phyloP scores from a whole-genome alignment of 2,329 filamentous ascomycete species.

The Fusarium veterinarium region DNA sequence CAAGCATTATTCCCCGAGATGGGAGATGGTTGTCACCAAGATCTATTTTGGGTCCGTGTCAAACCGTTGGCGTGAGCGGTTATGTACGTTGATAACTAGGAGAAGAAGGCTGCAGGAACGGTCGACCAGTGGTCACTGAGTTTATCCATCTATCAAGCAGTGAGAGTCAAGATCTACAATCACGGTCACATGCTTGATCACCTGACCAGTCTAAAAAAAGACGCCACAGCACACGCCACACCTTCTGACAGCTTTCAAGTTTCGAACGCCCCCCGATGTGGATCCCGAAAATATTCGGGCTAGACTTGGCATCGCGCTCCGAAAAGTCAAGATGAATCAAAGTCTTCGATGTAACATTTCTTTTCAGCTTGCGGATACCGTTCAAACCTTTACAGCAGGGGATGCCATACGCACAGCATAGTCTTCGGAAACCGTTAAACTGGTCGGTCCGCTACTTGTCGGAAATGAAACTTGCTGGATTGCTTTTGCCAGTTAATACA shows the following conservation, averaged over 20 bases:
- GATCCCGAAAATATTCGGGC: constrained; percentile 42
- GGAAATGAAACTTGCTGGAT: constrained; percentile 40
- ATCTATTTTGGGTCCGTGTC: constrained; percentile 33
- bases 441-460: constrained; percentile 26
- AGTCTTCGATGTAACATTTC: constrained; percentile 36
- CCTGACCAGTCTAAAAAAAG: neutral
- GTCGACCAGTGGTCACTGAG: neutral
- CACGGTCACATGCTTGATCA: constrained; percentile 21
- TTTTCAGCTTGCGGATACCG: constrained; percentile 44
- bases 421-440: constrained; percentile 4
- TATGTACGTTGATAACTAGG: constrained; percentile 28
- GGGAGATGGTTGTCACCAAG: constrained; percentile 21
- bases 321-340: constrained; percentile 31
- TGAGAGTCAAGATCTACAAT: neutral
- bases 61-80: constrained; percentile 35
- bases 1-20: neutral
- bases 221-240: constrained; percentile 19
- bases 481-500: constrained; percentile 37
- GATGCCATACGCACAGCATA: neutral
- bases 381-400: constrained; percentile 16
- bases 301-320: constrained; percentile 24
- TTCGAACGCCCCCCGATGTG: constrained; percentile 6
- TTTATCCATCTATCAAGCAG: neutral
- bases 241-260: neutral
- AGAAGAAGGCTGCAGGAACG: constrained; percentile 7